Evolutionary conservation across 2,329 filamentous ascomycete species (phyloP).

Genomic region (Fusarium sp.): DNA sequence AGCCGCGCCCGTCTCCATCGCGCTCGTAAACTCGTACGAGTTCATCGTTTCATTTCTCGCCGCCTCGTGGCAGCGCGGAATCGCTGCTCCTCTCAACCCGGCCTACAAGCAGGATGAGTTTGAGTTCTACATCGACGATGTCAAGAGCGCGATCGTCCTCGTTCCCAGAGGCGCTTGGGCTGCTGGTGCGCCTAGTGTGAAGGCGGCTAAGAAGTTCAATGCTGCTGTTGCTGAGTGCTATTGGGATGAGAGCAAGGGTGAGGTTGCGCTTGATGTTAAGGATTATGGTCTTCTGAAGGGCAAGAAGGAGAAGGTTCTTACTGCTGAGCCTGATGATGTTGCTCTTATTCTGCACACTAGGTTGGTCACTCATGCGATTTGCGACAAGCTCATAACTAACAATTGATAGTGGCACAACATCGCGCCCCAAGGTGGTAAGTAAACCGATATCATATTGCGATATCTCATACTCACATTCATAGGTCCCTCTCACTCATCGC

Average conservation of each 20-base stretch:
- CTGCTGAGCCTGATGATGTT: conserved; percentile 77
- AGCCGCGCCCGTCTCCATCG: conserved; percentile 81
- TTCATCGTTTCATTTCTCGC: conserved; percentile 90
- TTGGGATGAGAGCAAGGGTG: conserved; percentile 71
- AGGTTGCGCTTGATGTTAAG: conserved; percentile 83
- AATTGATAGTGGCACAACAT: conserved; percentile 75
- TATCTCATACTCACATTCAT: conserved; percentile 21
- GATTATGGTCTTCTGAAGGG: conserved; percentile 73
- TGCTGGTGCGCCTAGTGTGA: conserved; percentile 75
- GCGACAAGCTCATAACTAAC: conserved; percentile 38
- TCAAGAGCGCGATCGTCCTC: conserved; percentile 81
- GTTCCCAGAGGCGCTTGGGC: conserved; percentile 78
- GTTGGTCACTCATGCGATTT: conserved; percentile 42
- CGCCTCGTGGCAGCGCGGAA: conserved; percentile 83
- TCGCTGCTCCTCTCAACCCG: conserved; percentile 88
- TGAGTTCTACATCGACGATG: conserved; percentile 91
- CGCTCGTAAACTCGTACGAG: conserved; percentile 85
- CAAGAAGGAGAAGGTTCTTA: conserved; percentile 54
- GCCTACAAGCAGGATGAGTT: conserved; percentile 91
- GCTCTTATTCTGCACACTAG: conserved; percentile 85
- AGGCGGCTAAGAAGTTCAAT: conserved; percentile 80
- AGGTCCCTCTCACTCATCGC: conserved; percentile 81
- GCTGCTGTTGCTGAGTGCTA: conserved; percentile 90
- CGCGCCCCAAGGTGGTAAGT: conserved; percentile 82
- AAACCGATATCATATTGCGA: not conserved